Evolutionary conservation across 2,329 filamentous ascomycete genomes (phyloP).

Genomic region (Exophiala sp.): DNA sequence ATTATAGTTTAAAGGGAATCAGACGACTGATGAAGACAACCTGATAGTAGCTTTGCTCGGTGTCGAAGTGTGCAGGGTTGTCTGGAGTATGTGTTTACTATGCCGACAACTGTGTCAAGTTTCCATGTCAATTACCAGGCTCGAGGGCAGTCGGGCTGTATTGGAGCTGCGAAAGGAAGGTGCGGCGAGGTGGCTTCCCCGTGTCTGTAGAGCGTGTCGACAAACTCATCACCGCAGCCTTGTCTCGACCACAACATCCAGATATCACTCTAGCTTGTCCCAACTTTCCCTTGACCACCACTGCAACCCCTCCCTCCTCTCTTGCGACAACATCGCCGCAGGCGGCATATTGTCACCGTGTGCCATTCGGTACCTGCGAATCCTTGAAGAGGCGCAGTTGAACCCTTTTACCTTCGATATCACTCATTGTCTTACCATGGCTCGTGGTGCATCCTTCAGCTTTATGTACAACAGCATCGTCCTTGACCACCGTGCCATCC

Average conservation of each 20-base stretch:
- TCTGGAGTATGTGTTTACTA: not conserved
- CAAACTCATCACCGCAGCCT: not conserved
- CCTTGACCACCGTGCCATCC: conserved; percentile 25
- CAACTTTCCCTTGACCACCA: too few relatives aligned
- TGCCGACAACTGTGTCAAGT: conserved; percentile 1
- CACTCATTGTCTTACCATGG: conserved; percentile 6
- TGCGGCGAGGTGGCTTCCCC: conserved; percentile 18
- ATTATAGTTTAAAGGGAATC: not conserved
- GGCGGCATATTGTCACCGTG: not conserved
- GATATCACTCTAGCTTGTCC: too few relatives aligned
- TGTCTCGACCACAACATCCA: not conserved
- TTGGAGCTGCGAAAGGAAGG: conserved; percentile 9
- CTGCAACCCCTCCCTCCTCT: too few relatives aligned
- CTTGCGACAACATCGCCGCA: not conserved
- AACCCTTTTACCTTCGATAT: not conserved
- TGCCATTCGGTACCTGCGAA: not conserved
- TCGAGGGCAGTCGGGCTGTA: not conserved
- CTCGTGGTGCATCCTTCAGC: conserved; percentile 15
- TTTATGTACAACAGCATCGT: conserved; percentile 27
- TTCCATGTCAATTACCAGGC: not conserved
- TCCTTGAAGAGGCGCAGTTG: not conserved
- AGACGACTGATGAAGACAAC: too few relatives aligned
- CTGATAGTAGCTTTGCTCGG: too few relatives aligned
- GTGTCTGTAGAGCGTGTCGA: not conserved
- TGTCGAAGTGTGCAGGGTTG: too few relatives aligned